A percentile compares a stretch with the other conserved stretches of the same genome.
phyloP scores from a whole-genome alignment of 257 asterid species.

The Nemophila menziesii region DNA sequence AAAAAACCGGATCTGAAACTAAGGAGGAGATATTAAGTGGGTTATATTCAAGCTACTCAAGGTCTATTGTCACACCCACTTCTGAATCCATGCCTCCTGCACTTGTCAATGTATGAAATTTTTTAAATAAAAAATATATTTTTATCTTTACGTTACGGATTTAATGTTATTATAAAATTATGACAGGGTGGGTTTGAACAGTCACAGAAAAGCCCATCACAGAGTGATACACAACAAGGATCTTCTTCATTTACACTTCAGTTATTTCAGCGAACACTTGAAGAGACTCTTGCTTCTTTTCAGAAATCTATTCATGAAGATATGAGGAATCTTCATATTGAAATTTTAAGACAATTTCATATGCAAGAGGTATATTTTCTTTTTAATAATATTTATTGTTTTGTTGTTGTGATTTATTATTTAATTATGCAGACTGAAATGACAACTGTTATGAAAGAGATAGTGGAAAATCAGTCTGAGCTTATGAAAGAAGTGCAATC shows the following conservation, averaged over 20 bases:
- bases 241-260: conserved; percentile 74
- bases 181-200: conserved; percentile 53
- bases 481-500: conserved; percentile 66
- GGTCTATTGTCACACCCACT: conserved; percentile 48
- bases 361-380: conserved; percentile 82
- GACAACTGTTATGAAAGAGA: conserved; percentile 38
- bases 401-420: conserved; percentile 8
- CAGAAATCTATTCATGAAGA: conserved; percentile 85
- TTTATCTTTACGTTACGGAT: too few species aligned
- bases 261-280: conserved; percentile 82
- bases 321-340: conserved; percentile 81
- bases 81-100: conserved; percentile 34
- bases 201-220: conserved; percentile 26
- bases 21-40: conserved; percentile 67
- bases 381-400: background rate
- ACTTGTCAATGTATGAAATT: conserved; percentile 47
- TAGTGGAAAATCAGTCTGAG: conserved; percentile 70
- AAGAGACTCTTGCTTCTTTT: conserved; percentile 73
- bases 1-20: conserved; percentile 83
- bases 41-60: conserved; percentile 51
- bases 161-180: conserved; percentile 11
- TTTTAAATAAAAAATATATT: too few species aligned
- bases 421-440: conserved; percentile 52
- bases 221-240: conserved; percentile 58
- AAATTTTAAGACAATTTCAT: conserved; percentile 74